A percentile compares a stretch with the other conserved stretches of the same genome.
Evolutionary conservation across 768 basidiomycete genomes (phyloP).

Genomic region (Cystofilobasidium capitatum): DNA sequence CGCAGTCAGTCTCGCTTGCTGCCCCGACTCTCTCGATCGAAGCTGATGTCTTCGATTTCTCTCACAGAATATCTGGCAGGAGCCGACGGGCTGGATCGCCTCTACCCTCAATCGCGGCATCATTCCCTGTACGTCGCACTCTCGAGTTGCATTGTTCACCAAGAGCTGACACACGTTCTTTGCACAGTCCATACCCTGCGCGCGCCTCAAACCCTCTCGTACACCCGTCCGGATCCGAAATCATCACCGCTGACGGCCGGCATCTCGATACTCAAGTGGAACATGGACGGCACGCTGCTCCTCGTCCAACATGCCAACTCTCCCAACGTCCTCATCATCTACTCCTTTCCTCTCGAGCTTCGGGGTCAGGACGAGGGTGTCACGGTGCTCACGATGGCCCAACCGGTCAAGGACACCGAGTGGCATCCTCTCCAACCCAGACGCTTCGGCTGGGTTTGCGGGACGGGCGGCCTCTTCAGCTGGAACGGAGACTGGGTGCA

Average conservation of each 20-base stretch:
- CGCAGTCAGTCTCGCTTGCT: slow-evolving; percentile 44
- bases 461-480: slow-evolving; percentile 11
- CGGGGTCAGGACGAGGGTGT: neutral
- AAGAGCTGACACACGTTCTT: neutral
- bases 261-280: slow-evolving; percentile 67
- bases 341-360: neutral
- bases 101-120: slow-evolving; percentile 76
- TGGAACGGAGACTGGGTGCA: slow-evolving; percentile 23
- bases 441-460: slow-evolving; percentile 6
- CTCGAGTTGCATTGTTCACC: slow-evolving; percentile 39
- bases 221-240: slow-evolving; percentile 46
- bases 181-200: slow-evolving; percentile 30
- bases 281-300: slow-evolving; percentile 52
- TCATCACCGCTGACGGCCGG: slow-evolving; percentile 61
- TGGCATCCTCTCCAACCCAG: slow-evolving; percentile 20
- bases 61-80: slow-evolving; percentile 69
- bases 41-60: slow-evolving; percentile 1
- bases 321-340: neutral
- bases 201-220: slow-evolving; percentile 27
- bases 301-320: neutral
- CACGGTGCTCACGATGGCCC: slow-evolving; percentile 10
- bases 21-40: neutral
- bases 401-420: neutral
- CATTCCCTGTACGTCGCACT: slow-evolving; percentile 57
- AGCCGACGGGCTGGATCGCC: slow-evolving; percentile 75